Base-by-base conservation (phyloP, 1,139 yeast species). In the Eremothecium sinecaudum region DNA sequence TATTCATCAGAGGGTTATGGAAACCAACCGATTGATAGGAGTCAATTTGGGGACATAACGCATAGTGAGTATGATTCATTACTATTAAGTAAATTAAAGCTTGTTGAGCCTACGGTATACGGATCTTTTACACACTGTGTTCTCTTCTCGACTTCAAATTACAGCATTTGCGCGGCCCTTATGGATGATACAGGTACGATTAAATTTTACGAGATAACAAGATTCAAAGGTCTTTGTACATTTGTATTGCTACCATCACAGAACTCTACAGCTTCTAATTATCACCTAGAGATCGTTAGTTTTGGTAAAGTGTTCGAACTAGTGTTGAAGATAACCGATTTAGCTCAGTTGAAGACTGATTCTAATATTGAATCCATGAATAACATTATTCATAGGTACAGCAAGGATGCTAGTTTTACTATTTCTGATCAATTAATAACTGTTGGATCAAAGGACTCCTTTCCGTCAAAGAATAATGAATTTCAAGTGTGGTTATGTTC, bases 151-250 rank as follows among this genome's bases (percentile, higher is more conserved):
- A 44, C 54, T 3, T 22, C 42, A 9, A 40, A 44, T 13, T 54
- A 56, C 3, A 44, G 43, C 16, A 44, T 53, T 18, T 40, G 40
- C 18, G 32, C 43, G 10, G 35, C 44, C 21, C 28, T 51, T 8
- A 34, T 39, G 11, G 40, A 39, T 32, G 39, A 35, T 23, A 19
- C 36, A 3, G 41, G 40, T 11, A 31, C 31, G 2, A 21, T 46
- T 3, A 34, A 32, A 18, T 42, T 45, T 18, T 45, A 39, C 29
- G 38, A 45, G 2, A 26, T 53, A 15, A 49, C 56, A 12, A 44
- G 54, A 22, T 46, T 53, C 18, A 53, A 52, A 36, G 56, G 56
- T 2, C 24, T 52, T 10, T 39, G 34, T 20, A 24, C 38, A 6
- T 35, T 52, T 18, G 42, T 44, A 17, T 31, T 41, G 12, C 35